phyloP scores from a whole-genome alignment of 495 filamentous ascomycete genomes.

The Penicillium bialowiezense region DNA sequence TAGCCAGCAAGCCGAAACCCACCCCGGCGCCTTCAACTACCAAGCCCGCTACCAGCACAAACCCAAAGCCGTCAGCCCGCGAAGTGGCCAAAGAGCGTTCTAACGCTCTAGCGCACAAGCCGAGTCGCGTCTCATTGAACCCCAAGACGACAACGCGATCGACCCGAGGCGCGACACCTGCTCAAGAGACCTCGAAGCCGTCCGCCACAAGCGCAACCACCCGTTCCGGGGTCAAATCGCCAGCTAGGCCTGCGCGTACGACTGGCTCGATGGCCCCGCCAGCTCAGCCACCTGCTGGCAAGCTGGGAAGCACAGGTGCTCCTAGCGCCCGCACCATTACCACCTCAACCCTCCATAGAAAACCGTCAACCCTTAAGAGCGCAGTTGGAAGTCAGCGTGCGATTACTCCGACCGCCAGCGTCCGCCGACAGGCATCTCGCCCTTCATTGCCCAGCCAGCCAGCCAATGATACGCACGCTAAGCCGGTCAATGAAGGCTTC shows the following conservation, averaged over 20 bases:
- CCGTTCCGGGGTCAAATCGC: slow-evolving; percentile 63
- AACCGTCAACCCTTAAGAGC: slow-evolving; percentile 42
- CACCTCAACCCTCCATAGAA: slow-evolving; percentile 35
- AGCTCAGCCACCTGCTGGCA: slow-evolving; percentile 60
- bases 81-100: slow-evolving; percentile 30
- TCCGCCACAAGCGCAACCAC: slow-evolving; percentile 19
- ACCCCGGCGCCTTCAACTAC: slow-evolving; percentile 18
- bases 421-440: slow-evolving; percentile 40
- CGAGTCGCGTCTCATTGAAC: slow-evolving; percentile 34
- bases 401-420: slow-evolving; percentile 20
- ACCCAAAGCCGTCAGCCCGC: slow-evolving; percentile 17
- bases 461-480: slow-evolving; percentile 31
- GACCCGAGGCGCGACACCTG: slow-evolving; percentile 31
- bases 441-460: slow-evolving; percentile 35
- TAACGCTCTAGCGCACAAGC: slow-evolving; percentile 27
- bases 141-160: slow-evolving; percentile 28
- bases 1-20: slow-evolving; percentile 23
- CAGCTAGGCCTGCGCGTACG: slow-evolving; percentile 60
- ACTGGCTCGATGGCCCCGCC: slow-evolving; percentile 60
- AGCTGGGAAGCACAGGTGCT: slow-evolving; percentile 38
- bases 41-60: slow-evolving; percentile 19
- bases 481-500: slow-evolving; percentile 69
- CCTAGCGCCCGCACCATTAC: slow-evolving; percentile 46
- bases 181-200: slow-evolving; percentile 28
- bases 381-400: slow-evolving; percentile 18